Conservation (phyloP, 208 protist species). For the Acanthamoeba lenticulata region DNA sequence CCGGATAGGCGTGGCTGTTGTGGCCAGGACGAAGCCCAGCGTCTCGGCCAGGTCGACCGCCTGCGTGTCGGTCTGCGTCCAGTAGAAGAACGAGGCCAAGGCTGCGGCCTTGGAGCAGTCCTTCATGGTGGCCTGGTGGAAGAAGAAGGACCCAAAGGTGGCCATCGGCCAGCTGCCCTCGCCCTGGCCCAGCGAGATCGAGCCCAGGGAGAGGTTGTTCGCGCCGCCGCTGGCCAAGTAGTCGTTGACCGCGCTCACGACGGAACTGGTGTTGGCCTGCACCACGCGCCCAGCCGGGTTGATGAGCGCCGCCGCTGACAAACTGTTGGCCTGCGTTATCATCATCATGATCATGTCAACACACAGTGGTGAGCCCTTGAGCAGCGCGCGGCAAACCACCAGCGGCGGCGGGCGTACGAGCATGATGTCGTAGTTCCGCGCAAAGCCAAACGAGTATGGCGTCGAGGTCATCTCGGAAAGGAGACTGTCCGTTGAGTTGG, state of each 20-base stretch:
- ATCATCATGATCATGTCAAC: too few relatives aligned
- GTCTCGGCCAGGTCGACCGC: background rate
- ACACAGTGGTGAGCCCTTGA: background rate
- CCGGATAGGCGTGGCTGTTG: too few relatives aligned
- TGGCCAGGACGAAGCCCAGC: too few relatives aligned
- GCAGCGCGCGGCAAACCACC: background rate
- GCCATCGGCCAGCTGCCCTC: background rate
- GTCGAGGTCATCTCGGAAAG: background rate
- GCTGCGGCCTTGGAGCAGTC: background rate
- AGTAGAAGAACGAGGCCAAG: background rate
- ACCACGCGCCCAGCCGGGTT: background rate
- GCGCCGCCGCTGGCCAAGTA: background rate
- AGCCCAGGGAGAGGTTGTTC: too few relatives aligned
- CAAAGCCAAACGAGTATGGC: background rate
- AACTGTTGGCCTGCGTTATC: background rate
- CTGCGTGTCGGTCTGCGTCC: background rate
- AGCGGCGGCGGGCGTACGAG: background rate
- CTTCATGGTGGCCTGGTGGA: background rate
- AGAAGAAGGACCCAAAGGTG: constrained; percentile 20
- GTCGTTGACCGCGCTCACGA: background rate
- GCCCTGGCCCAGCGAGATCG: background rate
- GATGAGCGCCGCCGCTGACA: background rate
- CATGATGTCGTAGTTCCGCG: background rate
- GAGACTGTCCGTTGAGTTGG: background rate
- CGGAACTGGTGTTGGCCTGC: background rate